Percentiles rank a stretch among this genome's conserved stretches.
These are phyloP conservation scores for Spongospora subterranea DNA, from an alignment of 208 protist genomes.

Conservation along the genomic window DNA sequence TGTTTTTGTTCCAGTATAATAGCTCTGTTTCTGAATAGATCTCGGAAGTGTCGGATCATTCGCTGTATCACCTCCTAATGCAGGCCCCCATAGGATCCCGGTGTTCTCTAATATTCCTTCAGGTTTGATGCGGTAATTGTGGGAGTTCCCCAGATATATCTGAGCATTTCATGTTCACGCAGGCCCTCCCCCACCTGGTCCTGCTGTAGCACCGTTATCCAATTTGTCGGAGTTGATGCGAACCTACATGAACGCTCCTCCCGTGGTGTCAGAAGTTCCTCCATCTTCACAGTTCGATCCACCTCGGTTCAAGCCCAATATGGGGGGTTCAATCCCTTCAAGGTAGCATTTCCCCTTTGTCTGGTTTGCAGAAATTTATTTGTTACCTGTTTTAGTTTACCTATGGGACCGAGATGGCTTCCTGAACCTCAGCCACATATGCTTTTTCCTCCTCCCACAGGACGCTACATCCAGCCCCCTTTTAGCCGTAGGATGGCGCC, in stretches of 20 bases:
- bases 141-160: too few species aligned
- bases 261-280: background rate
- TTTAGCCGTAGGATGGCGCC: background rate
- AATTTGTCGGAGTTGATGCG: slow-evolving; percentile 32
- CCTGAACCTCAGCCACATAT: background rate
- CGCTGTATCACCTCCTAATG: too few species aligned
- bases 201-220: background rate
- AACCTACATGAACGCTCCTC: slow-evolving; percentile 55
- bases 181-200: background rate
- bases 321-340: background rate
- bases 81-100: too few species aligned
- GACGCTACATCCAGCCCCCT: background rate
- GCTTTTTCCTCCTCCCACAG: background rate
- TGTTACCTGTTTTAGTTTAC: background rate
- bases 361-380: background rate
- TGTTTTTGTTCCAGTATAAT: too few species aligned
- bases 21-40: too few species aligned
- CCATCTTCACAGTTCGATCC: background rate
- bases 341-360: background rate
- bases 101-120: too few species aligned
- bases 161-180: background rate
- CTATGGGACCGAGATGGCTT: background rate
- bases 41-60: too few species aligned
- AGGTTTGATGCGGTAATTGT: too few species aligned
- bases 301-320: background rate